Percentiles rank a stretch among this genome's conserved stretches.
phyloP scores from a whole-genome alignment of 306 rosid species.

The Lathyrus sativus region DNA sequence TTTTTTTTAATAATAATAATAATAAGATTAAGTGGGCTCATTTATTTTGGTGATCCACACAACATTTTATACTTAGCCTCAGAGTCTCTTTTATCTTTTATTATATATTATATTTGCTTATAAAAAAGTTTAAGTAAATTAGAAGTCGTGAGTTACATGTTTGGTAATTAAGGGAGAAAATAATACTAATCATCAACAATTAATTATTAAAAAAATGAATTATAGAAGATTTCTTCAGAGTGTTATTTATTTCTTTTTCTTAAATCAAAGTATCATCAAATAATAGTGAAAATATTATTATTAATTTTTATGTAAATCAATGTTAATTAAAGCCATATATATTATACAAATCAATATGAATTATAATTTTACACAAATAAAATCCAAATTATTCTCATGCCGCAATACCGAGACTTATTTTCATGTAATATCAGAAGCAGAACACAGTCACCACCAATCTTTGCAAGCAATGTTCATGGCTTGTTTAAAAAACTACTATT shows the following conservation, averaged over 20 bases:
- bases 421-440: neutral
- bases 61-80: too few species aligned
- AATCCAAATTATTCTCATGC: conserved; percentile 1
- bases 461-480: neutral
- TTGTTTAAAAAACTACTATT: conserved; percentile 33
- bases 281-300: neutral
- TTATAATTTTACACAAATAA: neutral
- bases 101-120: too few species aligned
- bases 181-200: too few species aligned
- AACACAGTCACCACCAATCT: neutral
- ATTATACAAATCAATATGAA: neutral
- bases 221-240: neutral
- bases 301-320: neutral
- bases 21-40: too few species aligned
- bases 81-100: too few species aligned
- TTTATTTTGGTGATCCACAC: too few species aligned
- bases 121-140: too few species aligned
- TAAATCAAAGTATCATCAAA: neutral
- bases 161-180: too few species aligned
- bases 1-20: too few species aligned
- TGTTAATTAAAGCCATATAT: neutral
- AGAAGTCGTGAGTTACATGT: too few species aligned
- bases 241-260: neutral
- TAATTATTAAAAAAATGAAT: too few species aligned
- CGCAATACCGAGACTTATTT: neutral